A percentile compares a stretch with the other conserved stretches of the same genome.
phyloP scores from a whole-genome alignment of 768 basidiomycete species.

The Amanita pseudoporphyria region DNA sequence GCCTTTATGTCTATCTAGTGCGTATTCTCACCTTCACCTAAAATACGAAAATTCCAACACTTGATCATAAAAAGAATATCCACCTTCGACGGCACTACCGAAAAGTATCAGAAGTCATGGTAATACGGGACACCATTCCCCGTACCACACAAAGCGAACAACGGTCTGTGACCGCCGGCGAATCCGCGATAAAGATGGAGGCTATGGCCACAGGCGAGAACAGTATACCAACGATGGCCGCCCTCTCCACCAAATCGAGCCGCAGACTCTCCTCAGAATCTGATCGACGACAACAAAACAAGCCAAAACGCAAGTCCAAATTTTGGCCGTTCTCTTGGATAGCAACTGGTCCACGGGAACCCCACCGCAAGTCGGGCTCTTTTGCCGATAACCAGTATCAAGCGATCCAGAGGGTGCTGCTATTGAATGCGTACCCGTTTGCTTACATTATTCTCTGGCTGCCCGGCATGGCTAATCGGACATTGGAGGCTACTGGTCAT shows the following conservation, averaged over 20 bases:
- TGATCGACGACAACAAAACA: too few relatives aligned
- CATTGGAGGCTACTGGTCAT: slow-evolving; percentile 8
- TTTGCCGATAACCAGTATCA: not conserved
- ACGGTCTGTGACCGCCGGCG: too few relatives aligned
- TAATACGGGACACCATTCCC: not conserved
- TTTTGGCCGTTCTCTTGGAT: not conserved
- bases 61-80: not conserved
- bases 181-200: too few relatives aligned
- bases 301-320: not conserved
- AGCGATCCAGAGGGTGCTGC: slow-evolving; percentile 3
- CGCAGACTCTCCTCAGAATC: too few relatives aligned
- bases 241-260: too few relatives aligned
- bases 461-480: slow-evolving; percentile 10
- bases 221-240: too few relatives aligned
- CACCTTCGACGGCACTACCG: not conserved
- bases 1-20: not conserved
- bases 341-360: not conserved
- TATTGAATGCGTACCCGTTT: slow-evolving; percentile 11
- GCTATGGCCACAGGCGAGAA: not conserved
- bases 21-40: not conserved
- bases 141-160: not conserved
- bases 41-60: not conserved
- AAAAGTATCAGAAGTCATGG: not conserved
- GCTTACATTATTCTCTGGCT: slow-evolving; percentile 12
- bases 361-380: not conserved